Evolutionary conservation across 192 early-diverging fungal genomes (phyloP).

Genomic region (Ramicandelaber brevisporus): DNA sequence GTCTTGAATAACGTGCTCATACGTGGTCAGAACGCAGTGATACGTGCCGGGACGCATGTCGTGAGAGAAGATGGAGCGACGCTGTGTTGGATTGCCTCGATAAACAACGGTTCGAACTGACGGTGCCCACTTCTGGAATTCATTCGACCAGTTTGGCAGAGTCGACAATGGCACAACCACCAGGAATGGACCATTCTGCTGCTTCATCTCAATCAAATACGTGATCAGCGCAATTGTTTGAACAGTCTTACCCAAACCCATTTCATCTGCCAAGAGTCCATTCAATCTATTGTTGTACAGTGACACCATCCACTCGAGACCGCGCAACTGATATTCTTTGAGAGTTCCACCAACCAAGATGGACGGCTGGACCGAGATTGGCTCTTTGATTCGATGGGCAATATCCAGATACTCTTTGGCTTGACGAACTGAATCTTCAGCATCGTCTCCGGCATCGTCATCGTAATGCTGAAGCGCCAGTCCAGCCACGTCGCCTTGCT

Average conservation of each 20-base stretch:
- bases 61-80: constrained; percentile 35
- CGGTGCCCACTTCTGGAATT: constrained; percentile 98
- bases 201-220: constrained; percentile 85
- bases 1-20: constrained; percentile 91
- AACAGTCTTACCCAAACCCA: constrained; percentile 74
- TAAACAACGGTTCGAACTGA: constrained; percentile 67
- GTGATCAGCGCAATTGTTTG: constrained; percentile 93
- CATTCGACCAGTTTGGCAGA: constrained; percentile 85
- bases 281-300: constrained; percentile 96
- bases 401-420: constrained; percentile 57
- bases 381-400: constrained; percentile 71
- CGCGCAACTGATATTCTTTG: constrained; percentile 92
- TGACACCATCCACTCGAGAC: constrained; percentile 98
- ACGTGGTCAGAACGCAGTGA: constrained; percentile 92
- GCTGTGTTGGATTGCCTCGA: constrained; percentile 60
- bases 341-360: constrained; percentile 73
- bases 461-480: constrained; percentile 25
- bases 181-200: constrained; percentile 83
- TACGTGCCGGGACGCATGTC: constrained; percentile 55
- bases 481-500: constrained; percentile 40
- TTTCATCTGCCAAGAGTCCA: constrained; percentile 93
- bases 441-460: constrained; percentile 13
- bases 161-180: constrained; percentile 93
- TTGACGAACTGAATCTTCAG: constrained; percentile 9
- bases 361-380: constrained; percentile 45